phyloP scores from a whole-genome alignment of 306 rosid genomes.

The Hippophae tibetana region DNA sequence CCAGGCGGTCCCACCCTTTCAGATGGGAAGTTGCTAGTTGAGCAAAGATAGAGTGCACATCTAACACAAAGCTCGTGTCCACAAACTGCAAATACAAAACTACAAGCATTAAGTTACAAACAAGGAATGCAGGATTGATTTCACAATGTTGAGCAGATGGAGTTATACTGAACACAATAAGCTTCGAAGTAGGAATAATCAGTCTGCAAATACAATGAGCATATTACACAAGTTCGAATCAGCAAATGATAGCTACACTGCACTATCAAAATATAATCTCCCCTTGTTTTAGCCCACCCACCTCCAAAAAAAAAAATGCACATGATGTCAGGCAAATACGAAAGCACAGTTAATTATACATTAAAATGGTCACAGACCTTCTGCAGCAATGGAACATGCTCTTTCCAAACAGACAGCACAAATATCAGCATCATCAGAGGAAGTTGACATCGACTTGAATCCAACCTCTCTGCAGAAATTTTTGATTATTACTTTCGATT shows the following conservation, averaged over 20 bases:
- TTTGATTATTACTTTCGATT: slow-evolving; percentile 14
- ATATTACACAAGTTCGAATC: no score
- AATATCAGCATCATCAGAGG: slow-evolving; percentile 52
- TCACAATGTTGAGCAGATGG: no score
- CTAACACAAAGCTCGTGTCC: slow-evolving; percentile 80
- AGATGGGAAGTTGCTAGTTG: slow-evolving; percentile 57
- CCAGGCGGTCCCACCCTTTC: slow-evolving; percentile 59
- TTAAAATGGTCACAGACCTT: slow-evolving; percentile 35
- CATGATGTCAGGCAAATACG: neutral
- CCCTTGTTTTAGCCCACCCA: no score
- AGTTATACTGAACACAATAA: no score
- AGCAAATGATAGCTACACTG: no score
- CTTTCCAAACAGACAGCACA: slow-evolving; percentile 97
- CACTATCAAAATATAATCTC: no score
- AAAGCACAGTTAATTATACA: no score
- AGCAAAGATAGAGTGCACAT: slow-evolving; percentile 93
- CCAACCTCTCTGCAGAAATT: slow-evolving; percentile 70
- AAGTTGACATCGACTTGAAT: slow-evolving; percentile 45
- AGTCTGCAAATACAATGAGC: no score
- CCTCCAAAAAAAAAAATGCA: no score
- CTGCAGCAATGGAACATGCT: slow-evolving; percentile 80
- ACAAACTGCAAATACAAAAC: slow-evolving; percentile 60
- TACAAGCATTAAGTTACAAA: neutral
- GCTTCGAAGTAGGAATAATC: no score
- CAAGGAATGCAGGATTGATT: no score